Evolutionary conservation across 805 yeast genomes (phyloP).

Genomic region (Cyberlindnera saturnus): DNA sequence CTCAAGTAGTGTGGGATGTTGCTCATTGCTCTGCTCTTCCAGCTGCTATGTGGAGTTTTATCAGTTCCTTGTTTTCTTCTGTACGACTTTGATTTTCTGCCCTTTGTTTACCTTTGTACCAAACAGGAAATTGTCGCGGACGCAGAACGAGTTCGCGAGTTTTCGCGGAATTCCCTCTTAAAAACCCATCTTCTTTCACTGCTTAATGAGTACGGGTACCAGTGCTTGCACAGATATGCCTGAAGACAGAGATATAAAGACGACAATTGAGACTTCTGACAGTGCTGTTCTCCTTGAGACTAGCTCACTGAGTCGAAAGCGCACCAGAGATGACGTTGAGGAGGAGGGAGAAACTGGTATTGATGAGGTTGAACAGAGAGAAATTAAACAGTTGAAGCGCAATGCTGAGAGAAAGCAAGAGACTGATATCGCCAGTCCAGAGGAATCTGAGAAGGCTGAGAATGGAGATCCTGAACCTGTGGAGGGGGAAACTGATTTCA

Average conservation of each 20-base stretch:
- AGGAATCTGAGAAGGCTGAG: constrained; percentile 4
- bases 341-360: constrained; percentile 13
- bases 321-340: constrained; percentile 25
- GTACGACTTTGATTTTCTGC: not conserved
- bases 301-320: constrained; percentile 15
- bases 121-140: constrained; percentile 6
- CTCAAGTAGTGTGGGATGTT: constrained; percentile 32
- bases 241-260: not conserved
- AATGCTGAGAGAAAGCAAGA: constrained; percentile 7
- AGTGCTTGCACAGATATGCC: not conserved
- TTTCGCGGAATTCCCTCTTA: not conserved
- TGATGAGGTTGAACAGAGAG: constrained; percentile 11
- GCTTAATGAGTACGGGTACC: not conserved
- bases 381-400: constrained; percentile 17
- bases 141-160: not conserved
- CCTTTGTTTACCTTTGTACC: constrained; percentile 11
- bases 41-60: too few relatives aligned
- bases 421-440: not conserved
- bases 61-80: constrained; percentile 1
- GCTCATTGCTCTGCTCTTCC: constrained; percentile 6
- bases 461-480: not conserved
- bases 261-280: not conserved
- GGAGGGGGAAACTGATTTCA: not conserved
- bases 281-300: not conserved
- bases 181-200: not conserved